Conservation (phyloP, 305 asterid species). For the Coffea humblotiana region DNA sequence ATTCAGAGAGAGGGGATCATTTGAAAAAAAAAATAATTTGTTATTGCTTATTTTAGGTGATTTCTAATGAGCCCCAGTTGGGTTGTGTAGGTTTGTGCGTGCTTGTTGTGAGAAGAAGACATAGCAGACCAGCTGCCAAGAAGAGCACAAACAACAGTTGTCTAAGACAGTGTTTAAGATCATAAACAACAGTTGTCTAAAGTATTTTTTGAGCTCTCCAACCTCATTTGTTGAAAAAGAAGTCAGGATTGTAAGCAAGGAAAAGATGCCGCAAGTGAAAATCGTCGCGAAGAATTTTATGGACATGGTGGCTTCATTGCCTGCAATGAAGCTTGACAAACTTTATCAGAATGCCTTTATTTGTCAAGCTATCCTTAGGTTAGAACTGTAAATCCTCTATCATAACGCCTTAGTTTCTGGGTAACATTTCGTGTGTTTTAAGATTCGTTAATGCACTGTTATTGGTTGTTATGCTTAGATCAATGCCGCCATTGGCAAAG, state of each 20-base stretch:
- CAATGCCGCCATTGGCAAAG: constrained; percentile 94
- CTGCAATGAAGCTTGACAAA: constrained; percentile 80
- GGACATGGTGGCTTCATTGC: constrained; percentile 99
- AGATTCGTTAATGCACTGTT: not conserved
- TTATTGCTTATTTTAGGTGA: too few relatives aligned
- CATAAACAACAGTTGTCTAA: too few relatives aligned
- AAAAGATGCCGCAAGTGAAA: constrained; percentile 88
- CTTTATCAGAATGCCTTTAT: constrained; percentile 86
- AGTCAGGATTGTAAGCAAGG: not conserved
- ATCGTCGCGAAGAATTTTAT: constrained; percentile 88
- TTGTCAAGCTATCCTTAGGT: constrained; percentile 87
- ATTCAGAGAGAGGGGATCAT: too few relatives aligned
- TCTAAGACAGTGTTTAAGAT: too few relatives aligned
- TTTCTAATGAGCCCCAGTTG: too few relatives aligned
- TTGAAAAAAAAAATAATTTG: too few relatives aligned
- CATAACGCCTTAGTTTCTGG: not conserved
- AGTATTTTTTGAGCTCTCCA: not conserved
- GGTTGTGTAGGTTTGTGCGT: too few relatives aligned
- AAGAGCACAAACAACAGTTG: too few relatives aligned
- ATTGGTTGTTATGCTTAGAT: constrained; percentile 44
- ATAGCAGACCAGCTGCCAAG: too few relatives aligned
- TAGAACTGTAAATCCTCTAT: not conserved
- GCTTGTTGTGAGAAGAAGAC: too few relatives aligned
- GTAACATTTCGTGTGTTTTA: not conserved
- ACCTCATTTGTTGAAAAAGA: not conserved